These are phyloP conservation scores for Ceratocystis diversiconidia DNA, from an alignment of 2,329 filamentous ascomycete genomes.

Conservation along the genomic window DNA sequence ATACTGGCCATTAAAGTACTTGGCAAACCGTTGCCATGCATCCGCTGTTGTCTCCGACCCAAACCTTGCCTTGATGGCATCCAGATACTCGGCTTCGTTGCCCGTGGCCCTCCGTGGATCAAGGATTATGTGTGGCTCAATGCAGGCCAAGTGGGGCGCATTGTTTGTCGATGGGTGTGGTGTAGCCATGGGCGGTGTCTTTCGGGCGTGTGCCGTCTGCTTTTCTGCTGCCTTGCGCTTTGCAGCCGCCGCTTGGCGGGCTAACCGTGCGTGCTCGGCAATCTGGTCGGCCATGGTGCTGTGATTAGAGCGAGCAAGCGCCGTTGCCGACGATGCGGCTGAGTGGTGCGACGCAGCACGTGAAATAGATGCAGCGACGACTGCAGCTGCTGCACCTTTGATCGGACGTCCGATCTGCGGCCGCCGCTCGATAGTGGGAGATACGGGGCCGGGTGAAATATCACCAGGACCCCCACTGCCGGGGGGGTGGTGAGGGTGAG, in stretches of 20 bases:
- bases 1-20: constrained; percentile 76
- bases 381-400: constrained; percentile 20
- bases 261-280: constrained; percentile 47
- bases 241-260: constrained; percentile 42
- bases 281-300: constrained; percentile 39
- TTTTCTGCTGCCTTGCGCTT: constrained; percentile 42
- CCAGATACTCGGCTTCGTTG: constrained; percentile 58
- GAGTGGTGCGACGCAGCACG: constrained; percentile 9
- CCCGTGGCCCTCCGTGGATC: constrained; percentile 67
- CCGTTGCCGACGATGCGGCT: constrained; percentile 12
- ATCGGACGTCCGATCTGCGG: constrained; percentile 18
- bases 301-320: constrained; percentile 20
- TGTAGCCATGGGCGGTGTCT: constrained; percentile 35
- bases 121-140: constrained; percentile 54
- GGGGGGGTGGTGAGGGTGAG: constrained; percentile 14
- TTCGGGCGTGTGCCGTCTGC: constrained; percentile 40
- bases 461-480: neutral
- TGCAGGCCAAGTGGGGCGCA: constrained; percentile 41
- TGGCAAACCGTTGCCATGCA: constrained; percentile 59
- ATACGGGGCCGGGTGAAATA: constrained; percentile 12
- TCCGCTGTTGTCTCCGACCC: constrained; percentile 39
- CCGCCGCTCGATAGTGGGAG: constrained; percentile 7
- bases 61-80: constrained; percentile 43
- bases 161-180: constrained; percentile 42
- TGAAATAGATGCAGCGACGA: constrained; percentile 15